phyloP scores from a whole-genome alignment of 164 flowering plant species.

The Kalanchoe fedtschenkoi region DNA sequence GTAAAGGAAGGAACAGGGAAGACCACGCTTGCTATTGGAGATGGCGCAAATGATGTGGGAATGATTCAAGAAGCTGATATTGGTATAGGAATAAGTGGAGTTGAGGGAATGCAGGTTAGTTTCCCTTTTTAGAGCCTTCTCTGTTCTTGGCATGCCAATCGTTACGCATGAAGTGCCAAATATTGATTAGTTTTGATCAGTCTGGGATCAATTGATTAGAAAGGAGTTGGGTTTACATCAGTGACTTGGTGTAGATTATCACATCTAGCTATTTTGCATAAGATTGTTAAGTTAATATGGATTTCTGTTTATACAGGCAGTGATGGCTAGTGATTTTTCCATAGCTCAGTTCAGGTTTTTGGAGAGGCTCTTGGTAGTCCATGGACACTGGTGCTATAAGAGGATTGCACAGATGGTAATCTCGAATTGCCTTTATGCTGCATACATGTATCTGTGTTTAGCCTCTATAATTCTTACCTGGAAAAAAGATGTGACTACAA shows the following conservation, averaged over 20 bases:
- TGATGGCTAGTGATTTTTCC: conserved; percentile 65
- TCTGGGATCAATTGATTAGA: not conserved
- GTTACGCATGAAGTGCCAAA: no score
- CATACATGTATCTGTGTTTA: no score
- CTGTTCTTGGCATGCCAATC: not conserved
- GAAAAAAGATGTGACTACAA: not conserved
- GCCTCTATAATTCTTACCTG: not conserved
- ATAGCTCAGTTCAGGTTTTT: conserved; percentile 45
- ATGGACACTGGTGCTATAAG: conserved; percentile 71
- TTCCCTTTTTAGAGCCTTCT: no score
- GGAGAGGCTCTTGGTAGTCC: conserved; percentile 50
- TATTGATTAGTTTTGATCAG: not conserved
- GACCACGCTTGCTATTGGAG: conserved; percentile 57
- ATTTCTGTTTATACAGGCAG: conserved; percentile 30
- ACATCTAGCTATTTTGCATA: not conserved
- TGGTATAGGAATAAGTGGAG: conserved; percentile 60
- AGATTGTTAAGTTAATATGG: not conserved
- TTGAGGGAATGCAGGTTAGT: conserved; percentile 70
- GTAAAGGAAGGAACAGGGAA: conserved; percentile 39
- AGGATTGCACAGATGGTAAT: conserved; percentile 52
- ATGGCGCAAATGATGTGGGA: conserved; percentile 67
- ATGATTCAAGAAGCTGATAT: conserved; percentile 71
- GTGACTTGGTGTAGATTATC: not conserved
- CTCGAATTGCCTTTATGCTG: not conserved
- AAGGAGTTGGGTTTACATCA: not conserved